Conservation (phyloP, 345 rosid species). For the Punica granatum region DNA sequence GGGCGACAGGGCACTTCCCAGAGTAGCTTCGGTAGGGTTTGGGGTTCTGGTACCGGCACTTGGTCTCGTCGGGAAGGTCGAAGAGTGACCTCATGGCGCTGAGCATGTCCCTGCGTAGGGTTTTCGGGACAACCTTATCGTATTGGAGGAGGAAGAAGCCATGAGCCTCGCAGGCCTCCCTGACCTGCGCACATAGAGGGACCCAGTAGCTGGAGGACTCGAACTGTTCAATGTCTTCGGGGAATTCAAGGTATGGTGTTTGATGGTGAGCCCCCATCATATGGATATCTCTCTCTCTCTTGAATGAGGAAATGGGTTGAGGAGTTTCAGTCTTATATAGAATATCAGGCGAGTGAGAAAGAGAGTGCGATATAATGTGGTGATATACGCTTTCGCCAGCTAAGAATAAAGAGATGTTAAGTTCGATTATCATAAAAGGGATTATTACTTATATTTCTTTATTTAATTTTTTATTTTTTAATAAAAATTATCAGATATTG, state of each 20-base stretch:
- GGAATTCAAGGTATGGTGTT: slow-evolving; percentile 13
- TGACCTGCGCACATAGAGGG: slow-evolving; percentile 17
- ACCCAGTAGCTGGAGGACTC: slow-evolving; percentile 12
- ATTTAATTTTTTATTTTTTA: too few species aligned
- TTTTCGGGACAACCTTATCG: slow-evolving; percentile 9
- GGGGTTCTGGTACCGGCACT: slow-evolving; percentile 20
- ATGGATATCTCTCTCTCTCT: too few species aligned
- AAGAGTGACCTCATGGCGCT: slow-evolving; percentile 19
- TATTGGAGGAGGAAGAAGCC: slow-evolving; percentile 27
- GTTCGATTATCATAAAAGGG: too few species aligned
- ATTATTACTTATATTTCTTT: too few species aligned
- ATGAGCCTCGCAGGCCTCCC: slow-evolving; percentile 33
- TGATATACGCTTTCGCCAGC: too few species aligned
- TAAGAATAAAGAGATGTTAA: too few species aligned
- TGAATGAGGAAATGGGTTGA: background rate
- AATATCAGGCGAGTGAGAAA: too few species aligned
- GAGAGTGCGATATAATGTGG: too few species aligned
- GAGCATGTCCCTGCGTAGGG: slow-evolving; percentile 17
- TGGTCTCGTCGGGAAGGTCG: slow-evolving; percentile 38
- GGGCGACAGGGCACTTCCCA: slow-evolving; percentile 18
- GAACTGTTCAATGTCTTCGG: background rate
- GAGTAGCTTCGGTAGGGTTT: slow-evolving; percentile 34
- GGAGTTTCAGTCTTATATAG: background rate
- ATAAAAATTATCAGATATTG: too few species aligned
- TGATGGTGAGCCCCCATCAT: background rate